Conservation (phyloP, 345 rosid species). For the Euphorbia lathyris region DNA sequence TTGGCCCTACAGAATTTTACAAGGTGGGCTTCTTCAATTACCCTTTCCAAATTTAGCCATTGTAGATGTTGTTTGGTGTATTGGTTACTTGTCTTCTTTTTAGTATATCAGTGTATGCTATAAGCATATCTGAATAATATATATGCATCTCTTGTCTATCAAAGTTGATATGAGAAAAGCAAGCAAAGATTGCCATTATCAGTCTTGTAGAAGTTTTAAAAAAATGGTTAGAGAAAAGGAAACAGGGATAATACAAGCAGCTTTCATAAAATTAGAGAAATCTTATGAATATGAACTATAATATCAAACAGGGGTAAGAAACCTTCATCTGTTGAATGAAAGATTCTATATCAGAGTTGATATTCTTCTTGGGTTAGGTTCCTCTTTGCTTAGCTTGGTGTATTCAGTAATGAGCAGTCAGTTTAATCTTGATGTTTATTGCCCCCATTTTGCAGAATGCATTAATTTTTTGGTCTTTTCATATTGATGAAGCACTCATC, state of each 20-base stretch:
- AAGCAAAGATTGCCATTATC: too few relatives aligned
- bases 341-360: too few relatives aligned
- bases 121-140: not conserved
- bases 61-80: not conserved
- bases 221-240: too few relatives aligned
- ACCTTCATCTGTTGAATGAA: too few relatives aligned
- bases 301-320: too few relatives aligned
- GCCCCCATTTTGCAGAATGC: not conserved
- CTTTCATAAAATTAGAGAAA: too few relatives aligned
- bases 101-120: not conserved
- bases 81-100: not conserved
- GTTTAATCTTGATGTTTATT: not conserved
- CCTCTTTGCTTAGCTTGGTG: not conserved
- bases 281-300: too few relatives aligned
- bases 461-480: not conserved
- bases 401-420: not conserved
- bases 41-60: not conserved
- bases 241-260: too few relatives aligned
- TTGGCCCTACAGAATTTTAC: constrained; percentile 87
- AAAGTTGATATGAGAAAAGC: not conserved
- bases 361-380: too few relatives aligned
- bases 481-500: not conserved
- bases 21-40: constrained; percentile 50
- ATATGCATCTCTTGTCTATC: not conserved
- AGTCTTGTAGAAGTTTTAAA: too few relatives aligned